Base-by-base conservation (phyloP, 2,329 filamentous ascomycete species). In the Ophiostoma triangulosporum region DNA sequence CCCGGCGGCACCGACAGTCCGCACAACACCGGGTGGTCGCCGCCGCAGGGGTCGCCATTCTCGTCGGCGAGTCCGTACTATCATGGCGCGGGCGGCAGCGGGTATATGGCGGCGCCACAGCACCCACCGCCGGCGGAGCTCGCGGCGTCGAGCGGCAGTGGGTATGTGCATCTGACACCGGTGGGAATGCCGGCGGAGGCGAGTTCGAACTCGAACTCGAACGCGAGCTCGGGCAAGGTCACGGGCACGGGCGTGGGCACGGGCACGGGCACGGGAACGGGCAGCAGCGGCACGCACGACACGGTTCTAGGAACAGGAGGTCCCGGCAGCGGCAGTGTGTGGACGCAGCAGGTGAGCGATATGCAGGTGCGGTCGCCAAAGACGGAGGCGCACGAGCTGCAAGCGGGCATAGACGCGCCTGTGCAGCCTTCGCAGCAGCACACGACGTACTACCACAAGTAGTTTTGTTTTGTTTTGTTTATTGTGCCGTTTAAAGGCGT, bases 331-430 rank as follows among this genome's bases (percentile, higher is more conserved):
- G n/a, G n/a, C n/a, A n/a, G n/a, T n/a, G 48, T 65, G 14, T 67
- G 65, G 66, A 51, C 63, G 53, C 64, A 64, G 15, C 64, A 67
- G 46, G 64, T 66, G 46, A 64, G 64, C 53, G 63, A 64, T 58
- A 57, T 67, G 52, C 61, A 60, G 55, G 43, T 60, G 6, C 52
- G 45, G 14, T 48, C 26, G 17, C 51, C 17, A 11, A 27, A 15
- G 11, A 40, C 29, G 3, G 35, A 31, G 12, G 43, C 52, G 32
- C 57, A 55, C 31, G 55, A 58, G 31, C 50, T 58, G 52, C 54
- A 55, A 32, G 33, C 55, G 8, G 50, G 46, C 12, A n/a, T 17
- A 17, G 33, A 32, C 27, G 27, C 6, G 7, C 31, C 20, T 12
- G 29, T 29, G 11, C 43, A 31, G 33, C 57, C 20, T 7, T 24